These are phyloP conservation scores for Saksenaea oblongispora DNA, from an alignment of 371 early-diverging fungal genomes.

Conservation along the genomic window DNA sequence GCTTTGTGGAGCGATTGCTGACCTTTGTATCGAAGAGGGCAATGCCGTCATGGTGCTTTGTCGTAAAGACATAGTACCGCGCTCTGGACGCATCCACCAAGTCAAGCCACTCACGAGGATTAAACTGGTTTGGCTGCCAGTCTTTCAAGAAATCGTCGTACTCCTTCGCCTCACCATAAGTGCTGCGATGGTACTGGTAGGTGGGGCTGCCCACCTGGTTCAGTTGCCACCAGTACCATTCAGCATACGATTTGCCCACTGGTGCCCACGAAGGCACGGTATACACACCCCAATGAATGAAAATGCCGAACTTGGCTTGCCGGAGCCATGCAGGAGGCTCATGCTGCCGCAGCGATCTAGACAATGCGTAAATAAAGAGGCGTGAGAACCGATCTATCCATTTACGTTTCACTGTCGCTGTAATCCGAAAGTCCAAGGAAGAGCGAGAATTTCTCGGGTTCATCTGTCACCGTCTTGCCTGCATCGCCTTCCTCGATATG, in stretches of 20 bases:
- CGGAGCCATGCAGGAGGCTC: constrained; percentile 30
- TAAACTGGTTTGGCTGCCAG: constrained; percentile 23
- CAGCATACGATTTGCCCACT: constrained; percentile 31
- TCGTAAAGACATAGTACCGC: constrained; percentile 38
- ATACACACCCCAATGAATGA: constrained; percentile 43
- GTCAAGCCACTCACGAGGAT: constrained; percentile 29
- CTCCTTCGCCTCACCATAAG: constrained; percentile 25
- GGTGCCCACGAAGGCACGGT: constrained; percentile 41
- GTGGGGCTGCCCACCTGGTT: constrained; percentile 24
- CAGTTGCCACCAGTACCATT: constrained; percentile 46
- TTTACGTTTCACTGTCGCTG: not conserved
- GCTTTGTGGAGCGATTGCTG: constrained; percentile 21
- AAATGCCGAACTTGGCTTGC: constrained; percentile 38
- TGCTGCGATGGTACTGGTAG: constrained; percentile 22
- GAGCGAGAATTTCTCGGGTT: not conserved
- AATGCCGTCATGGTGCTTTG: constrained; percentile 45
- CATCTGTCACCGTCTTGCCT: not conserved
- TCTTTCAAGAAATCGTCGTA: constrained; percentile 34
- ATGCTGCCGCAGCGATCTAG: constrained; percentile 24
- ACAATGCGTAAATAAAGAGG: not conserved
- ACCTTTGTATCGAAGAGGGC: constrained; percentile 39
- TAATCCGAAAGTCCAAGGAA: not conserved
- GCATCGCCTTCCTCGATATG: not conserved
- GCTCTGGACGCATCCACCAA: constrained; percentile 26
- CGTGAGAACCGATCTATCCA: not conserved